A percentile compares a stretch with the other conserved stretches of the same genome.
phyloP scores from a whole-genome alignment of 2,329 filamentous ascomycete species.

The Fusarium nurragi region DNA sequence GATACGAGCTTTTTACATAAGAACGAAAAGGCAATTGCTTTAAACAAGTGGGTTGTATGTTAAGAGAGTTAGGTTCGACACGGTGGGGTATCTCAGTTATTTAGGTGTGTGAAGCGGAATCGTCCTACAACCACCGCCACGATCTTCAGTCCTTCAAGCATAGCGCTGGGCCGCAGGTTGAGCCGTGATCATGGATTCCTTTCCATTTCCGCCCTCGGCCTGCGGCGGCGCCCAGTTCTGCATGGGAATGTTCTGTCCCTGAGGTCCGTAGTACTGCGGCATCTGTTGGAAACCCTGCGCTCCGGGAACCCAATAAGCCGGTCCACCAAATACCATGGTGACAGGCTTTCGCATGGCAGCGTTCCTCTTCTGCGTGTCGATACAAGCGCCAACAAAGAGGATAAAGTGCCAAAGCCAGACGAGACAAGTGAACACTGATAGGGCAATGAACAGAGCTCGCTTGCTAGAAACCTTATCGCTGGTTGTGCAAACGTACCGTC shows the following conservation, averaged over 20 bases:
- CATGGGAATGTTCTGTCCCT: conserved; percentile 34
- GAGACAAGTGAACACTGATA: conserved; percentile 39
- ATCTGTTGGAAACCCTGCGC: conserved; percentile 47
- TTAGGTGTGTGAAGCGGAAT: not conserved
- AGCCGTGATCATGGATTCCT: conserved; percentile 2
- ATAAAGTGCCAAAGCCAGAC: conserved; percentile 49
- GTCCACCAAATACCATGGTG: conserved; percentile 41
- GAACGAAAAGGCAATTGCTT: not conserved
- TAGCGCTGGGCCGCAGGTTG: conserved; percentile 21
- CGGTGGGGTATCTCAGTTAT: not conserved
- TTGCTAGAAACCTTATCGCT: conserved; percentile 6
- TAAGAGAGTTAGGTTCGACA: not conserved
- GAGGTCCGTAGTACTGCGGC: conserved; percentile 31
- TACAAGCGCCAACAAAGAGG: conserved; percentile 53
- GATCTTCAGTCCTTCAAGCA: conserved; percentile 5
- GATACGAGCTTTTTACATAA: not conserved
- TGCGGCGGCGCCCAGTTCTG: conserved; percentile 22
- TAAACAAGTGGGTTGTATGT: not conserved
- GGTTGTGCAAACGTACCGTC: conserved; percentile 8
- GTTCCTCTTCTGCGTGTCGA: conserved; percentile 51
- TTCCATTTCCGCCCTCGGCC: conserved; percentile 14
- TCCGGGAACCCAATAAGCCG: conserved; percentile 45
- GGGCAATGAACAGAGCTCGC: conserved; percentile 28
- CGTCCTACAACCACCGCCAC: not conserved
- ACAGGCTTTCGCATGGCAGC: conserved; percentile 34